phyloP scores from a whole-genome alignment of 768 basidiomycete genomes.

The Calocera viscosa region DNA sequence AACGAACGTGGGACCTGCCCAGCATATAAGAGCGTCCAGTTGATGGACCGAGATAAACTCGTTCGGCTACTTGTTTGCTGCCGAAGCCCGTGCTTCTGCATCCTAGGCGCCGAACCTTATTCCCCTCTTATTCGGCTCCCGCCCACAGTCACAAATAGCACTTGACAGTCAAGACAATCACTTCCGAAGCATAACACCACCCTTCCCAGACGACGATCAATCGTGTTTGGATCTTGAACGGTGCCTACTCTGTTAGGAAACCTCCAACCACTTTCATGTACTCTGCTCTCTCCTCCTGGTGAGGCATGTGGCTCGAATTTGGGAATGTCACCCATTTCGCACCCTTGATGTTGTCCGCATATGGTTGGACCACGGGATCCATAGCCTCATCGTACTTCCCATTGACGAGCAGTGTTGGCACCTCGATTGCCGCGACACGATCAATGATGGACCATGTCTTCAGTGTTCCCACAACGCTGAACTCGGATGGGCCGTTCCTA shows the following conservation, averaged over 20 bases:
- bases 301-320: slow-evolving; percentile 36
- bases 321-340: slow-evolving; percentile 38
- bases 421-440: slow-evolving; percentile 31
- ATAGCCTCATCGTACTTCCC: slow-evolving; percentile 33
- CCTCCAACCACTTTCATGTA: slow-evolving; percentile 30
- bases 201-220: no score
- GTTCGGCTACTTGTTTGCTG: no score
- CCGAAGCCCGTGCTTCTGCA: no score
- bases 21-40: no score
- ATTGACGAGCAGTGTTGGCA: slow-evolving; percentile 31
- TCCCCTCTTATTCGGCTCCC: no score
- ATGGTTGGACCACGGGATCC: slow-evolving; percentile 30
- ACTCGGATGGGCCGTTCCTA: slow-evolving; percentile 30
- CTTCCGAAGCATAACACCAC: no score
- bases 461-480: slow-evolving; percentile 32
- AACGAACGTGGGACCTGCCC: no score
- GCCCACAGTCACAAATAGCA: no score
- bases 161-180: no score
- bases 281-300: slow-evolving; percentile 33
- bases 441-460: slow-evolving; percentile 39
- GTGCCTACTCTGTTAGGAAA: slow-evolving; percentile 22
- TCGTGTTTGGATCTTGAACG: no score
- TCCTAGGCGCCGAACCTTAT: no score
- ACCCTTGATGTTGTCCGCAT: slow-evolving; percentile 30
- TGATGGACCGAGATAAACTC: no score